A percentile compares a stretch with the other conserved stretches of the same genome.
phyloP scores from a whole-genome alignment of 2,329 filamentous ascomycete genomes.

The Xylariaceae sp. region DNA sequence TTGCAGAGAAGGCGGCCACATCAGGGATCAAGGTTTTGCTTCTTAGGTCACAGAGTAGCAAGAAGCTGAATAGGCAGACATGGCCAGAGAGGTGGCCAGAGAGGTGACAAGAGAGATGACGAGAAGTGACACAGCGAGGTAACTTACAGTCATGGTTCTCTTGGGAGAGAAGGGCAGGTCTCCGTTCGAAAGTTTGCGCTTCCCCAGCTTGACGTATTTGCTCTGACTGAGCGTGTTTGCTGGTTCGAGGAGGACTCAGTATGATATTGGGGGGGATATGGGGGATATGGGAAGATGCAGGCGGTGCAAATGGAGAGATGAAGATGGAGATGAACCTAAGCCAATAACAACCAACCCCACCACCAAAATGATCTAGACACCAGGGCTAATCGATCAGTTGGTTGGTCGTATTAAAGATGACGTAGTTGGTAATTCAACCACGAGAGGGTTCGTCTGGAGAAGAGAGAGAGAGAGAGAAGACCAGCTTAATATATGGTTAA shows the following conservation, averaged over 20 bases:
- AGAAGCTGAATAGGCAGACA: not conserved
- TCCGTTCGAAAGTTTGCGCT: conserved; percentile 67
- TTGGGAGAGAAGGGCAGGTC: conserved; percentile 60
- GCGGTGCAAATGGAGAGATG: not conserved
- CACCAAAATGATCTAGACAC: conserved; percentile 18
- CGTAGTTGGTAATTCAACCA: conserved; percentile 14
- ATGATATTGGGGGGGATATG: not conserved
- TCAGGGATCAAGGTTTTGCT: not conserved
- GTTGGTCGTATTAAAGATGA: conserved; percentile 14
- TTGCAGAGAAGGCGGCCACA: too few relatives aligned
- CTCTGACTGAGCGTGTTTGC: conserved; percentile 15
- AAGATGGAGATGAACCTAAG: conserved; percentile 15
- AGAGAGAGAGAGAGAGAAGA: not conserved
- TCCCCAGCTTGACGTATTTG: conserved; percentile 59
- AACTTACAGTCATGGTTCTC: conserved; percentile 64
- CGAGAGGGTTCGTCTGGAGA: not conserved
- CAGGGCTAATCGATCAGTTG: conserved; percentile 13
- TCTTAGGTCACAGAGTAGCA: not conserved
- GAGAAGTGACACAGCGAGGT: not conserved
- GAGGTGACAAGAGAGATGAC: not conserved
- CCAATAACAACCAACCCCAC: conserved; percentile 26
- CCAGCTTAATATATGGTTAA: not conserved
- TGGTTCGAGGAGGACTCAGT: not conserved
- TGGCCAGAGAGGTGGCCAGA: not conserved
- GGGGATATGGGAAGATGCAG: not conserved